Evolutionary conservation across 2,329 filamentous ascomycete species (phyloP), one percentile per base, ranked within the genome.

Genomic region (Sordariomycetes sp.): DNA sequence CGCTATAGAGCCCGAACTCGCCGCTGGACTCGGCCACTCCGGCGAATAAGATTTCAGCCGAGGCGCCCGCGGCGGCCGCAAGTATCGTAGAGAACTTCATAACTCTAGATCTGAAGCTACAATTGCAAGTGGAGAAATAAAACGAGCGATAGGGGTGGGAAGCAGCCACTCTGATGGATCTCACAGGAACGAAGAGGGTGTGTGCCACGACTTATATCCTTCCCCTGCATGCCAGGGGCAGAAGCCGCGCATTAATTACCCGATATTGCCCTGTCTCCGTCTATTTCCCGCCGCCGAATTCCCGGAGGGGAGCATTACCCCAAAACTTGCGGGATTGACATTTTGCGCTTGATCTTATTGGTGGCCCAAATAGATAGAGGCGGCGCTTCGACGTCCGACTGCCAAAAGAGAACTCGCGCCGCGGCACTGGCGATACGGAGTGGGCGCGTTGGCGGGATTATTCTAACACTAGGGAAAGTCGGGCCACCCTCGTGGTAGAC

Each of bases 11-110:
- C 20, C 55, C 55, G 24, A 57, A 57, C 20, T 57, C 55, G 3
- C 55, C 55, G 48, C 55, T 57, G 32, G 55, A 57, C 48, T 57
- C 55, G n/a, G 55, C 55, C 34, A 57, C 55, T 18, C 55, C 55
- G 11, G 55, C 55, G 32, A 52, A 57, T 16, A 57, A 46, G 20
- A 57, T 57, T 34, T 53, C 40, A n/a, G 28, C 55, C 6, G 55
- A 57, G 6, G 55, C 55, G 46, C 32, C 20, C 2, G 55, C 14
- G 46, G 34, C 48, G 12, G 55, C 48, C 6, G 48, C 32, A 4
- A 57, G 48, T 16, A 57, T n/a, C 18, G 55, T 28, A 43, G 55
- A 18, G 3, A 57, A 12, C 48, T 57, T 57, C 55, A 57, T 57
- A 18, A 11, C 24, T 22, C 28, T 34, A 20, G 14, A n/a, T 28